Conservation (phyloP, 179 eudicot genomes). For the Gypsophila paniculata region DNA sequence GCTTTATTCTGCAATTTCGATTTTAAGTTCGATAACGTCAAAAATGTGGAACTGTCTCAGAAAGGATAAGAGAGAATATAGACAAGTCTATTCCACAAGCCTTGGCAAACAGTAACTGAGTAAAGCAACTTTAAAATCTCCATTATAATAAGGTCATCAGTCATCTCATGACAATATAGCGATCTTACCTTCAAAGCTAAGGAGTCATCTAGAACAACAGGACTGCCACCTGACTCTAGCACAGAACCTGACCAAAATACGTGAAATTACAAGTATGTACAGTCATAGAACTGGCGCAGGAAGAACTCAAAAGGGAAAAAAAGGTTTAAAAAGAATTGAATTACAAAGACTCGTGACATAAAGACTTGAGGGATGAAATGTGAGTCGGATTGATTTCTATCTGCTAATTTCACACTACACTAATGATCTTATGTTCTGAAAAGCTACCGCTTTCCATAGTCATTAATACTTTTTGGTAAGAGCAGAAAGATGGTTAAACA, state of each 20-base stretch:
- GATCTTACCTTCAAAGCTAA: constrained; percentile 52
- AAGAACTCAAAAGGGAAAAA: neutral
- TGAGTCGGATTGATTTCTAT: neutral
- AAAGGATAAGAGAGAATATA: neutral
- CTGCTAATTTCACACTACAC: too few relatives aligned
- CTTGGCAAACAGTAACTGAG: neutral
- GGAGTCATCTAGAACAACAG: constrained; percentile 50
- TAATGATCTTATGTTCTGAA: neutral
- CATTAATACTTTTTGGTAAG: neutral
- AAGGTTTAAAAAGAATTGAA: neutral
- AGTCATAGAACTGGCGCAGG: neutral
- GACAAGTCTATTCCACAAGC: neutral
- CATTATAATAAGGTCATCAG: neutral
- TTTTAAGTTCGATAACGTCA: too few relatives aligned
- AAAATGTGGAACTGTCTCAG: neutral
- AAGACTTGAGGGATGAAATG: neutral
- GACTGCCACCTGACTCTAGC: constrained; percentile 40
- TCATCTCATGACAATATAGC: neutral
- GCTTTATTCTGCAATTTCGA: constrained; percentile 60
- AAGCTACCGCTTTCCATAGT: neutral
- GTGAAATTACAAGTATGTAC: constrained; percentile 2
- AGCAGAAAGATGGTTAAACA: neutral
- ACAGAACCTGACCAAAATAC: constrained; percentile 38
- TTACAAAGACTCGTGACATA: neutral
- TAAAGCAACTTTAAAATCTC: neutral